Conservation (phyloP, 2,329 filamentous ascomycete species). For the Arthrinium puccinioides region DNA sequence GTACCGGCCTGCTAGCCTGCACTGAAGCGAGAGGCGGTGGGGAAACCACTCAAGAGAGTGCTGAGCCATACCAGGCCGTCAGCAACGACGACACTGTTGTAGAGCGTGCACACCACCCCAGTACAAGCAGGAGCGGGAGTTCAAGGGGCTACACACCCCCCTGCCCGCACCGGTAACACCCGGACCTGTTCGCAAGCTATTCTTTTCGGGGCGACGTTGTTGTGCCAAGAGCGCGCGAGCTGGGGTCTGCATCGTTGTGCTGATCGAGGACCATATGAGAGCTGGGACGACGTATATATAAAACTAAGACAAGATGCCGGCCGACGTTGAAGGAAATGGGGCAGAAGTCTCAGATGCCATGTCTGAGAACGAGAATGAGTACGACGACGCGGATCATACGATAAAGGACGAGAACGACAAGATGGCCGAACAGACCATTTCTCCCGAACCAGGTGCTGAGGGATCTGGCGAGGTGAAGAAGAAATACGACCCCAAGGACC, state of each 20-base stretch:
- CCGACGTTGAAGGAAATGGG: constrained; percentile 44
- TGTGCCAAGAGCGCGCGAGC: constrained; percentile 18
- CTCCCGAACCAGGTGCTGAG: constrained; percentile 35
- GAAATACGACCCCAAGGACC: constrained; percentile 80
- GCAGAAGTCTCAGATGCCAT: constrained; percentile 50
- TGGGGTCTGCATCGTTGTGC: constrained; percentile 15
- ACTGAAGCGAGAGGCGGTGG: constrained; percentile 17
- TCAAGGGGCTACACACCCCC: too few relatives aligned
- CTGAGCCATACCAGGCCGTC: too few relatives aligned
- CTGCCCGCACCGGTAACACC: constrained; percentile 16
- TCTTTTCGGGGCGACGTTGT: constrained; percentile 19
- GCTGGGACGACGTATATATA: constrained; percentile 33
- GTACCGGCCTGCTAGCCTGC: constrained; percentile 7
- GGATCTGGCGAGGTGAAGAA: constrained; percentile 49
- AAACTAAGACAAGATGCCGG: constrained; percentile 48
- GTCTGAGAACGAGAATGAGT: constrained; percentile 54
- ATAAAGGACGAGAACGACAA: constrained; percentile 42
- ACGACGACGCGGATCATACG: constrained; percentile 36
- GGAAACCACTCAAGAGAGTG: constrained; percentile 9
- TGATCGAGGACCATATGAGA: constrained; percentile 9
- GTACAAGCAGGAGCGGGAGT: constrained; percentile 1
- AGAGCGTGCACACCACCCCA: neutral
- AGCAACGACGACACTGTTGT: too few relatives aligned
- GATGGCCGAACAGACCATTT: constrained; percentile 40
- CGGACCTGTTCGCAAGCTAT: constrained; percentile 20